Evolutionary conservation across 169 alveolate genomes (phyloP).

Genomic region (Amoebophrya sp.): DNA sequence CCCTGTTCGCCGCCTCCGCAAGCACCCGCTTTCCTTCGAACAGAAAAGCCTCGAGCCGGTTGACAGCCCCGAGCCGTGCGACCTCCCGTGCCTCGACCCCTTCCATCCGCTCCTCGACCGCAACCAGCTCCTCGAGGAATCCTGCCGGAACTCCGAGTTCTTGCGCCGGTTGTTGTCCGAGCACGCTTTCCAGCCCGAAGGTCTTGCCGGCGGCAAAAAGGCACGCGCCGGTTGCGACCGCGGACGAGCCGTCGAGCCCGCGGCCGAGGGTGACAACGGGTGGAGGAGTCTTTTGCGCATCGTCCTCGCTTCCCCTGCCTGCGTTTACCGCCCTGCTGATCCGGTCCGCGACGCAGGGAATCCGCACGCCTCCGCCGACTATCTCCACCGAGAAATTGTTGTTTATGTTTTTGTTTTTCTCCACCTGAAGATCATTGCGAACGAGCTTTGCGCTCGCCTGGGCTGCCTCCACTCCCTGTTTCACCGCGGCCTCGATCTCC

Average conservation of each 20-base stretch:
- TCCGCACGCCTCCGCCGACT: background rate
- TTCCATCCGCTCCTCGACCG: background rate
- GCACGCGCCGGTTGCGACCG: background rate
- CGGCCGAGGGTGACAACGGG: background rate
- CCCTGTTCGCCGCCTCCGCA: no score
- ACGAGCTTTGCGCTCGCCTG: no score
- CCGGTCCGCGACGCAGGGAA: background rate
- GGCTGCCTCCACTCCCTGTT: no score
- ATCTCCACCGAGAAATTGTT: background rate
- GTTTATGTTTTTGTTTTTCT: no score
- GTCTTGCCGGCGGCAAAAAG: background rate
- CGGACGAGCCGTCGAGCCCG: background rate
- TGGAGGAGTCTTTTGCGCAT: no score
- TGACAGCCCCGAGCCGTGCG: background rate
- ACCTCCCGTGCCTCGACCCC: background rate
- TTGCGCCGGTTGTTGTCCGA: no score
- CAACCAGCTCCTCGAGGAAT: no score
- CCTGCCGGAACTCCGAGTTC: no score
- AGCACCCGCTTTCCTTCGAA: background rate
- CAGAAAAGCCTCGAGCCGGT: background rate
- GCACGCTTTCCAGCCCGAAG: no score
- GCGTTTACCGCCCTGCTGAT: background rate
- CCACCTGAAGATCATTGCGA: no score
- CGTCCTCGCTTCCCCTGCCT: background rate
- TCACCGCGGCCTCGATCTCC: no score